phyloP scores from a whole-genome alignment of 805 yeast species.

The Komagataella kurtzmanii region DNA sequence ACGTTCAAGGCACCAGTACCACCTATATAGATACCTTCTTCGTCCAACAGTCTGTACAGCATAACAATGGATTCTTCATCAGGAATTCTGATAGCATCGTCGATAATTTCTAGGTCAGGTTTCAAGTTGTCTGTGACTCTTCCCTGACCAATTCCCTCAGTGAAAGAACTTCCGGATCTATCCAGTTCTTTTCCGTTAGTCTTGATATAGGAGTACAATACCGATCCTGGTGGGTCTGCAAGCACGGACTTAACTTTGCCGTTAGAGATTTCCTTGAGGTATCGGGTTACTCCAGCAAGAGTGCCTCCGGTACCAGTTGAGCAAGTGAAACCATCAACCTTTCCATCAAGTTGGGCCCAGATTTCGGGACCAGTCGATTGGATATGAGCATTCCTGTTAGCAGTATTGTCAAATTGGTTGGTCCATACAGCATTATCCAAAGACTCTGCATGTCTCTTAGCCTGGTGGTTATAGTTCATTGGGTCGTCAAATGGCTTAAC shows the following conservation, averaged over 20 bases:
- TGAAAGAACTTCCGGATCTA: conserved; percentile 74
- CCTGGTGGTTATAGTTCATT: conserved; percentile 76
- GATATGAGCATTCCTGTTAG: conserved; percentile 79
- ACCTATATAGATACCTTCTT: conserved; percentile 83
- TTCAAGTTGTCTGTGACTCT: conserved; percentile 74
- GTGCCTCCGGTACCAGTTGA: conserved; percentile 93
- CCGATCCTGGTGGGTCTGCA: conserved; percentile 94
- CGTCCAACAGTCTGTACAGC: conserved; percentile 74
- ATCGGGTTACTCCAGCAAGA: conserved; percentile 74
- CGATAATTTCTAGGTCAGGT: conserved; percentile 59
- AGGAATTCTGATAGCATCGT: conserved; percentile 68
- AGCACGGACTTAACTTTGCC: conserved; percentile 51
- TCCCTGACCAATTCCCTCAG: conserved; percentile 96
- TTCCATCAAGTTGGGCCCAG: conserved; percentile 71
- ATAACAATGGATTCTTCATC: conserved; percentile 74
- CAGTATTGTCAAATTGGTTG: conserved; percentile 80
- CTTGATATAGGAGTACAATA: conserved; percentile 64
- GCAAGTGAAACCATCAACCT: conserved; percentile 77
- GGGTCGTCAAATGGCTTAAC: conserved; percentile 78
- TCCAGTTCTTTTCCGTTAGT: conserved; percentile 55
- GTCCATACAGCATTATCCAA: conserved; percentile 83
- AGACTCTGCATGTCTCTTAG: conserved; percentile 68
- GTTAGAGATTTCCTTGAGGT: conserved; percentile 53
- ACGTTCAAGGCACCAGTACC: conserved; percentile 88
- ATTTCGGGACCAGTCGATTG: conserved; percentile 90